Evolutionary conservation across 768 basidiomycete genomes (phyloP).

Genomic region (Kwoniella sp.): DNA sequence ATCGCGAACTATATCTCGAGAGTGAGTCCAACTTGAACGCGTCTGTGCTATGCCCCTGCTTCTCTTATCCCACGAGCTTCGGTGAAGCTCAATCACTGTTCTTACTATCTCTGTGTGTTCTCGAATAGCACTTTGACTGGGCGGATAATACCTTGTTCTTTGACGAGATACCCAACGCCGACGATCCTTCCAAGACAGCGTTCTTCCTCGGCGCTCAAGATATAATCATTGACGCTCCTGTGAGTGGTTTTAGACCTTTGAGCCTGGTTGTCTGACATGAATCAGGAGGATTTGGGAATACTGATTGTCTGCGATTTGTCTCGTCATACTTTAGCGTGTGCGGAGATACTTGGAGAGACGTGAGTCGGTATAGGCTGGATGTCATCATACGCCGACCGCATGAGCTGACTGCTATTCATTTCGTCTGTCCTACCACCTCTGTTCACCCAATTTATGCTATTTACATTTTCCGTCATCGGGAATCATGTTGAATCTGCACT

Average conservation of each 20-base stretch:
- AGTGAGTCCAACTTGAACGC: constrained; percentile 29
- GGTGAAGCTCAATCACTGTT: too few relatives aligned
- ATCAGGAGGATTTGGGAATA: too few relatives aligned
- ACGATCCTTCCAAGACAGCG: constrained; percentile 66
- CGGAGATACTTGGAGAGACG: constrained; percentile 74
- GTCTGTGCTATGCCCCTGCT: background rate
- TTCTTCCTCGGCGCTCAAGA: constrained; percentile 85
- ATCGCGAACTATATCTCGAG: constrained; percentile 80
- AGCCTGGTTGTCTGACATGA: too few relatives aligned
- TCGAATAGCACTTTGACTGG: constrained; percentile 61
- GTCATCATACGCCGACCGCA: too few relatives aligned
- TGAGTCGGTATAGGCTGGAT: too few relatives aligned
- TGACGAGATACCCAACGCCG: constrained; percentile 81
- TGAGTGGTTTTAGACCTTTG: too few relatives aligned
- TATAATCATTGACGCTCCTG: constrained; percentile 72
- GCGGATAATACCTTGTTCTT: constrained; percentile 83
- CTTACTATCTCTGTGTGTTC: too few relatives aligned
- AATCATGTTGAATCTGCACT: constrained; percentile 51
- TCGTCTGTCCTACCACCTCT: too few relatives aligned
- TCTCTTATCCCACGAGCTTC: too few relatives aligned
- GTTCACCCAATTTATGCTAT: too few relatives aligned
- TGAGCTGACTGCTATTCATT: too few relatives aligned
- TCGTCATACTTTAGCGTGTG: constrained; percentile 64
- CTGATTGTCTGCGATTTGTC: background rate
- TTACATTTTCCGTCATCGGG: too few relatives aligned